A percentile compares a stretch with the other conserved stretches of the same genome.
phyloP scores from a whole-genome alignment of 208 protist species.

The Lotmaria passim region DNA sequence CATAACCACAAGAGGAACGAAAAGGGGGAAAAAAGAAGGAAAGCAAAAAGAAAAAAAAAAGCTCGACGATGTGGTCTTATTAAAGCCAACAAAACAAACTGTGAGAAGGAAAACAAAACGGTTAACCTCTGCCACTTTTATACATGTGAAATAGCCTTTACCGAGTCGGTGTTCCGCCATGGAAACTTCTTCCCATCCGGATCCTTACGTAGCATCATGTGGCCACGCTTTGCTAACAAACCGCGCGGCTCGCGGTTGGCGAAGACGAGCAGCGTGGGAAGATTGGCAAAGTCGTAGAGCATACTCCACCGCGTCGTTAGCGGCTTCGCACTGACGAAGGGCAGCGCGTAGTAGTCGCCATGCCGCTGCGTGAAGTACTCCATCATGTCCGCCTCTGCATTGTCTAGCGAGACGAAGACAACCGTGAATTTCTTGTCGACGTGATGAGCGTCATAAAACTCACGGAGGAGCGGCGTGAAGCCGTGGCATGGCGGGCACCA shows the following conservation, averaged over 20 bases:
- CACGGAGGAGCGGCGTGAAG: slow-evolving; percentile 64
- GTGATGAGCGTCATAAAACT: slow-evolving; percentile 56
- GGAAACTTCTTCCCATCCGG: slow-evolving; percentile 48
- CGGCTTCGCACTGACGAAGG: slow-evolving; percentile 22
- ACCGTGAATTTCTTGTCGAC: slow-evolving; percentile 57
- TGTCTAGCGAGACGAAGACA: slow-evolving; percentile 59
- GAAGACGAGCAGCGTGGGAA: slow-evolving; percentile 32
- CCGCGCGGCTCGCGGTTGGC: slow-evolving; percentile 43
- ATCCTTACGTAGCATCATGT: slow-evolving; percentile 40
- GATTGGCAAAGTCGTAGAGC: slow-evolving; percentile 7
- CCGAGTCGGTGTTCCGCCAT: slow-evolving; percentile 36
- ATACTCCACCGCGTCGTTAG: slow-evolving; percentile 11
- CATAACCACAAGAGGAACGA: slow-evolving; percentile 2
- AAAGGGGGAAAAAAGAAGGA: neutral
- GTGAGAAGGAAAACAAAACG: neutral
- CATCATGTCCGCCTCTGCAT: slow-evolving; percentile 41
- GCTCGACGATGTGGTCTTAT: neutral
- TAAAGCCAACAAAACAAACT: neutral
- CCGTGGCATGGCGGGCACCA: slow-evolving; percentile 84
- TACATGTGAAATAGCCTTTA: neutral
- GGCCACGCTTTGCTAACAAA: slow-evolving; percentile 37
- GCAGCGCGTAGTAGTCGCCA: slow-evolving; percentile 39
- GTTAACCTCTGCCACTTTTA: neutral
- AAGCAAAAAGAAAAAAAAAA: slow-evolving; percentile 22
- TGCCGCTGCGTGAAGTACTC: slow-evolving; percentile 36